Evolutionary conservation across 2,329 filamentous ascomycete species (phyloP).

Genomic region (Stachybotrys chlorohalonatus): DNA sequence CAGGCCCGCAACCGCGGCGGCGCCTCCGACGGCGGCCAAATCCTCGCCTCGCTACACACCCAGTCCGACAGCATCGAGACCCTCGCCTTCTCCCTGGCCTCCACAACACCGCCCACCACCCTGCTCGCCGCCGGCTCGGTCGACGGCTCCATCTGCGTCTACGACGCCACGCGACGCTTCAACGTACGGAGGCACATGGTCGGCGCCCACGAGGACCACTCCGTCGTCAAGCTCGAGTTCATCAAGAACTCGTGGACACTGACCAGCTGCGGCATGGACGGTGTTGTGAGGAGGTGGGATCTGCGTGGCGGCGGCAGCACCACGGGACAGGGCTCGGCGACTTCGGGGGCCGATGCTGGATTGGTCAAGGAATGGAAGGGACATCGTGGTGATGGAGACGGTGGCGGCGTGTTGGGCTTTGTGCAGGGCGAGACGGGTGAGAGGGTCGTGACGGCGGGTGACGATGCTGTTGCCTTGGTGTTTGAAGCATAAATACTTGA

Average conservation of each 20-base stretch:
- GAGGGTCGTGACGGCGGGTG: slow-evolving; percentile 78
- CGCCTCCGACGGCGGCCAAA: slow-evolving; percentile 39
- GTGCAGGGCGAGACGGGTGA: slow-evolving; percentile 71
- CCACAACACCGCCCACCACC: slow-evolving; percentile 35
- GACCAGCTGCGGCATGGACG: slow-evolving; percentile 87
- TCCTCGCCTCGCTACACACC: slow-evolving; percentile 74
- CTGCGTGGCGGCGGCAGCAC: slow-evolving; percentile 35
- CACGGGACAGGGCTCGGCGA: slow-evolving; percentile 16
- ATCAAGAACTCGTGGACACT: slow-evolving; percentile 60
- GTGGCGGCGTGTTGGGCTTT: slow-evolving; percentile 83
- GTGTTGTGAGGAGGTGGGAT: slow-evolving; percentile 86
- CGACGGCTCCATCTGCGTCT: slow-evolving; percentile 73
- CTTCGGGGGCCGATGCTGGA: slow-evolving; percentile 45
- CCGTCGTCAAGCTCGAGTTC: slow-evolving; percentile 90
- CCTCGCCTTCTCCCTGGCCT: slow-evolving; percentile 45
- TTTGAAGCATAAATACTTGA: slow-evolving; percentile 44
- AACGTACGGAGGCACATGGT: slow-evolving; percentile 75
- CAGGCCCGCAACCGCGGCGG: slow-evolving; percentile 20
- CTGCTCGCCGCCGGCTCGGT: slow-evolving; percentile 59
- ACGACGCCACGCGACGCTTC: slow-evolving; percentile 79
- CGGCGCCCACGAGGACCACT: slow-evolving; percentile 77
- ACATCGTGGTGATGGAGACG: slow-evolving; percentile 74
- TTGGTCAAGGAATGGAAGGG: slow-evolving; percentile 84
- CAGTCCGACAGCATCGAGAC: slow-evolving; percentile 73
- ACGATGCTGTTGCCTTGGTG: slow-evolving; percentile 65